These are phyloP conservation scores for Coemansia sp. DNA, from an alignment of 192 early-diverging fungal genomes.

Conservation along the genomic window DNA sequence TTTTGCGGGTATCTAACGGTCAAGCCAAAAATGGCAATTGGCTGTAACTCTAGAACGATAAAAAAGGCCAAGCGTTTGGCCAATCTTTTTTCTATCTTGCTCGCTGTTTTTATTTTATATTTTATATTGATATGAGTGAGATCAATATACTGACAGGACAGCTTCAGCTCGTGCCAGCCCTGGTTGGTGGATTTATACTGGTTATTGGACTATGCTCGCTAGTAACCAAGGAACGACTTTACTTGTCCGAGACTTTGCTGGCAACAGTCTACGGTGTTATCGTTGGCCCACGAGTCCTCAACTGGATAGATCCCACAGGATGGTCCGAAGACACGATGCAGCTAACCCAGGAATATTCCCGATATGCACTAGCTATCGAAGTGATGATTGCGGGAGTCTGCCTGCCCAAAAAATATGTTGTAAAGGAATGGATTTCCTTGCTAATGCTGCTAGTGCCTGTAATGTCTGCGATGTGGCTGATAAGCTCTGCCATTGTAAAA, in stretches of 20 bases:
- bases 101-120: background rate
- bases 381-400: conserved; percentile 84
- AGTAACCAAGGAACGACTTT: conserved; percentile 67
- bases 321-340: conserved; percentile 56
- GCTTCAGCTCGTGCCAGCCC: conserved; percentile 46
- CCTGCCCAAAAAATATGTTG: conserved; percentile 75
- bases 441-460: conserved; percentile 72
- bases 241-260: conserved; percentile 75
- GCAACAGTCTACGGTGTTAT: conserved; percentile 81
- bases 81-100: background rate
- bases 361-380: conserved; percentile 77
- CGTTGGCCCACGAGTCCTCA: conserved; percentile 71
- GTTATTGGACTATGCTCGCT: conserved; percentile 64
- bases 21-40: too few relatives aligned
- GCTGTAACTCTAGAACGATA: too few relatives aligned
- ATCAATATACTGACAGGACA: conserved; percentile 32
- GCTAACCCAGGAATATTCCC: conserved; percentile 69
- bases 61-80: background rate
- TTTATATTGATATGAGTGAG: conserved; percentile 22
- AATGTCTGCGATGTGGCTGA: conserved; percentile 78
- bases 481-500: conserved; percentile 66
- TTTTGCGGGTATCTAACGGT: too few relatives aligned
- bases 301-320: conserved; percentile 64
- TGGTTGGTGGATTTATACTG: conserved; percentile 72
- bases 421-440: conserved; percentile 64